phyloP scores from a whole-genome alignment of 352 stramenopile species.

The Pseudoperonospora humuli region DNA sequence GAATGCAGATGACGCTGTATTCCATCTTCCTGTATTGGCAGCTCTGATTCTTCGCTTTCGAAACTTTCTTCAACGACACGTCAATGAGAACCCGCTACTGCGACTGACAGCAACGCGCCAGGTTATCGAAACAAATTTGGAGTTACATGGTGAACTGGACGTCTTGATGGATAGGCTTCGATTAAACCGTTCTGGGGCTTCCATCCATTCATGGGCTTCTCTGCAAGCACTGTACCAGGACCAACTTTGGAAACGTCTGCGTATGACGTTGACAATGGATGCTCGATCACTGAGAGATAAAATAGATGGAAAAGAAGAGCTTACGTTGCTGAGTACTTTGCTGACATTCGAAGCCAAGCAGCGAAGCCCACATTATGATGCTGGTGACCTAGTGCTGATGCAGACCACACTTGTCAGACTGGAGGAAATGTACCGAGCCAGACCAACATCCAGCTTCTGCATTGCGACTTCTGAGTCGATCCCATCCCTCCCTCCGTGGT shows the following conservation, averaged over 20 bases:
- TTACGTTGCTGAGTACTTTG: slow-evolving; percentile 8
- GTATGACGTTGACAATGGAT: slow-evolving; percentile 14
- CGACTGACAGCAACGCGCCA: slow-evolving; percentile 21
- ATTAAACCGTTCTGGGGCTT: slow-evolving; percentile 10
- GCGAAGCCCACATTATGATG: slow-evolving; percentile 11
- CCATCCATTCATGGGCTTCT: slow-evolving; percentile 19
- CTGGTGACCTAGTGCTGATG: slow-evolving; percentile 12
- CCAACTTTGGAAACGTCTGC: slow-evolving; percentile 23
- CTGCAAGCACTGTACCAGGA: slow-evolving; percentile 10
- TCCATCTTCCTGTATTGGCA: slow-evolving; percentile 6
- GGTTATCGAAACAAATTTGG: slow-evolving; percentile 7
- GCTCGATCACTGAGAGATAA: slow-evolving; percentile 5
- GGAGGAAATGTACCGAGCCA: slow-evolving; percentile 8
- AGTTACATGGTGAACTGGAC: slow-evolving; percentile 17
- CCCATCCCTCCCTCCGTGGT: slow-evolving; percentile 13
- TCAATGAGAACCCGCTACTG: slow-evolving; percentile 18
- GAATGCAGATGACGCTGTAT: slow-evolving; percentile 1
- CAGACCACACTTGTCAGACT: slow-evolving; percentile 11
- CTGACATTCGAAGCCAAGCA: slow-evolving; percentile 22
- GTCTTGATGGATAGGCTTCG: slow-evolving; percentile 13
- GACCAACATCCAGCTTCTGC: neutral
- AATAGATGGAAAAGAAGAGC: slow-evolving; percentile 13
- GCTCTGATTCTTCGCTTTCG: slow-evolving; percentile 16
- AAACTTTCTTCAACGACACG: slow-evolving; percentile 19
- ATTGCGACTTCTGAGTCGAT: slow-evolving; percentile 4